These are phyloP conservation scores for Yarrowia porcina DNA, from an alignment of 805 yeast species.

Conservation along the genomic window DNA sequence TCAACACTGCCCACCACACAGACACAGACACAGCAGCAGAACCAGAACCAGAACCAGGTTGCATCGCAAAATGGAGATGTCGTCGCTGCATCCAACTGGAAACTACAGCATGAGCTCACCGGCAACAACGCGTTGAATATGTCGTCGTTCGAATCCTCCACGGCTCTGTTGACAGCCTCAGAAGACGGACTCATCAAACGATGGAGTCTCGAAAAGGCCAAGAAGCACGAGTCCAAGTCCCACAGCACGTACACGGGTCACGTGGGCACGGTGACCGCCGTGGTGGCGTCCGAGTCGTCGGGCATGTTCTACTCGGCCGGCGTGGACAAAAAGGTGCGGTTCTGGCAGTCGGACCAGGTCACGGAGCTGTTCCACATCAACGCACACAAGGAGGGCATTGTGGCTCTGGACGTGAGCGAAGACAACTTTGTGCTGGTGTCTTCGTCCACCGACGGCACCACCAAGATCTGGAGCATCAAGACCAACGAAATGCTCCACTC, in stretches of 20 bases:
- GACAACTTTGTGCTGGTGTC: conserved; percentile 29
- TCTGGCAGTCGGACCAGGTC: conserved; percentile 28
- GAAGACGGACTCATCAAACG: conserved; percentile 31
- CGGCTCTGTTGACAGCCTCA: conserved; percentile 29
- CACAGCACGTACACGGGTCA: conserved; percentile 30
- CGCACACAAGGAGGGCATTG: conserved; percentile 29
- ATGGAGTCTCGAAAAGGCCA: conserved; percentile 28
- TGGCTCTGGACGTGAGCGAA: conserved; percentile 29
- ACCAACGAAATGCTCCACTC: conserved; percentile 21
- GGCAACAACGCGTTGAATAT: conserved; percentile 1
- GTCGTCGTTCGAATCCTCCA: conserved; percentile 10
- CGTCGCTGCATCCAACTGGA: not conserved
- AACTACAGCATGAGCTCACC: conserved; percentile 16
- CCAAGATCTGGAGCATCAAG: conserved; percentile 31
- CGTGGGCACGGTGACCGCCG: conserved; percentile 29
- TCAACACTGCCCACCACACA: not conserved
- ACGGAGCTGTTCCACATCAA: conserved; percentile 25
- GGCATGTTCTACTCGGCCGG: conserved; percentile 31
- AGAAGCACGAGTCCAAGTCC: conserved; percentile 11
- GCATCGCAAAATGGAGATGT: not conserved
- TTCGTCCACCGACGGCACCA: conserved; percentile 32
- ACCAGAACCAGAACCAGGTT: not conserved
- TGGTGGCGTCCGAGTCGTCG: conserved; percentile 28
- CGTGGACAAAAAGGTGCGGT: conserved; percentile 29
- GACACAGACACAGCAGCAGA: not conserved